These are phyloP conservation scores for Lentinus brumalis DNA, from an alignment of 768 basidiomycete genomes.

Conservation along the genomic window DNA sequence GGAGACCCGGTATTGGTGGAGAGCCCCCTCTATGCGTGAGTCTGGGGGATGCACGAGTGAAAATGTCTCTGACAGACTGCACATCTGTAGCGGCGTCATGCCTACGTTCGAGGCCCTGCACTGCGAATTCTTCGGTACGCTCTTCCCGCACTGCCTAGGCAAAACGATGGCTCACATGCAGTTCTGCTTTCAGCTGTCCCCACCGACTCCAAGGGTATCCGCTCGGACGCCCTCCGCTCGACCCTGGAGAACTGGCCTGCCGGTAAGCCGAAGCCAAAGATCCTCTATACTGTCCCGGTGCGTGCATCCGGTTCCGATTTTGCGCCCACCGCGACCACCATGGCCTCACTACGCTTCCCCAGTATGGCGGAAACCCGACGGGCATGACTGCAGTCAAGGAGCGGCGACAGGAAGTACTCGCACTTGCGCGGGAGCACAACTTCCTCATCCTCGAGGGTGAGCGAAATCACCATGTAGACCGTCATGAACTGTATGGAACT, in stretches of 20 bases:
- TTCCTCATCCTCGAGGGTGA: constrained; percentile 87
- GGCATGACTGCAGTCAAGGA: constrained; percentile 76
- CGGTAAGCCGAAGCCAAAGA: constrained; percentile 72
- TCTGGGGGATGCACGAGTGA: constrained; percentile 8
- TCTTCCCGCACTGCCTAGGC: background rate
- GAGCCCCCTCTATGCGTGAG: constrained; percentile 77
- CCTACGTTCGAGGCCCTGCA: constrained; percentile 60
- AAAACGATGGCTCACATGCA: too few relatives aligned
- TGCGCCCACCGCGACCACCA: background rate
- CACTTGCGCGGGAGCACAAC: constrained; percentile 73
- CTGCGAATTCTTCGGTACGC: constrained; percentile 58
- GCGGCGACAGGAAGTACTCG: constrained; percentile 71
- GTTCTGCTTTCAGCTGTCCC: constrained; percentile 58
- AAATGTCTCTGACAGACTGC: background rate
- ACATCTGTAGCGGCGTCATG: constrained; percentile 59
- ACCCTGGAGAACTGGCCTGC: constrained; percentile 78
- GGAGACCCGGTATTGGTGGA: constrained; percentile 88
- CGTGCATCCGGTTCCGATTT: constrained; percentile 7
- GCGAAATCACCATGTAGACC: constrained; percentile 4
- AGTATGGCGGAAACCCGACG: constrained; percentile 90
- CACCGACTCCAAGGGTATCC: constrained; percentile 76
- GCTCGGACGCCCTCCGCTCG: constrained; percentile 57
- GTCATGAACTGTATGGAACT: too few relatives aligned
- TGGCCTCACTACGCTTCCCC: background rate
- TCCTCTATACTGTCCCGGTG: constrained; percentile 83